Evolutionary conservation across 495 filamentous ascomycete genomes (phyloP).

Genomic region (Penicillium coffeae): DNA sequence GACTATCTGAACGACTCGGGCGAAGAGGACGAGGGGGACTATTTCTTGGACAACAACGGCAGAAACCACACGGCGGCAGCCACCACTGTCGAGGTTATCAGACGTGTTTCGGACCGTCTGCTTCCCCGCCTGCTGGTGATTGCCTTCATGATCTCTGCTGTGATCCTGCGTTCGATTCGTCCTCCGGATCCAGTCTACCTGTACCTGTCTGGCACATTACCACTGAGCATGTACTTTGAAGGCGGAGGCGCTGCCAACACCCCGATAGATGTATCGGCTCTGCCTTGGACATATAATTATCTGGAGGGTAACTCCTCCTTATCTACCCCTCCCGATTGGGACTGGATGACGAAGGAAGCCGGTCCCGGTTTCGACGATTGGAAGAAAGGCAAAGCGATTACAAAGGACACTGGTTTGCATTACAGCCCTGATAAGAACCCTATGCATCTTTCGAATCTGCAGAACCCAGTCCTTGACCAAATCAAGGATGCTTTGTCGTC

Average conservation of each 20-base stretch:
- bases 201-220: slow-evolving; percentile 30
- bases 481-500: slow-evolving; percentile 28
- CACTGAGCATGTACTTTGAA: slow-evolving; percentile 22
- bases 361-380: slow-evolving; percentile 33
- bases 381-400: not conserved
- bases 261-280: slow-evolving; percentile 22
- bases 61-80: not conserved
- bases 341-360: slow-evolving; percentile 28
- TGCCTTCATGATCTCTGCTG: slow-evolving; percentile 16
- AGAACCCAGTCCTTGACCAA: slow-evolving; percentile 33
- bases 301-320: slow-evolving; percentile 23
- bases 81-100: not conserved
- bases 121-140: not conserved
- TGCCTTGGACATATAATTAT: slow-evolving; percentile 17
- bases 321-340: slow-evolving; percentile 16
- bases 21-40: slow-evolving; percentile 25
- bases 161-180: slow-evolving; percentile 24
- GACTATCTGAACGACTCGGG: slow-evolving; percentile 27
- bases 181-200: slow-evolving; percentile 29
- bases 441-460: slow-evolving; percentile 44
- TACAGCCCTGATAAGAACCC: slow-evolving; percentile 40
- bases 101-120: not conserved
- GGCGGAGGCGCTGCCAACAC: slow-evolving; percentile 23
- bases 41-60: not conserved
- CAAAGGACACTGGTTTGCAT: slow-evolving; percentile 13